Percentiles rank a stretch among this genome's conserved stretches.
Evolutionary conservation across 2,329 filamentous ascomycete genomes (phyloP).

Genomic region (Alternaria ventricosa): DNA sequence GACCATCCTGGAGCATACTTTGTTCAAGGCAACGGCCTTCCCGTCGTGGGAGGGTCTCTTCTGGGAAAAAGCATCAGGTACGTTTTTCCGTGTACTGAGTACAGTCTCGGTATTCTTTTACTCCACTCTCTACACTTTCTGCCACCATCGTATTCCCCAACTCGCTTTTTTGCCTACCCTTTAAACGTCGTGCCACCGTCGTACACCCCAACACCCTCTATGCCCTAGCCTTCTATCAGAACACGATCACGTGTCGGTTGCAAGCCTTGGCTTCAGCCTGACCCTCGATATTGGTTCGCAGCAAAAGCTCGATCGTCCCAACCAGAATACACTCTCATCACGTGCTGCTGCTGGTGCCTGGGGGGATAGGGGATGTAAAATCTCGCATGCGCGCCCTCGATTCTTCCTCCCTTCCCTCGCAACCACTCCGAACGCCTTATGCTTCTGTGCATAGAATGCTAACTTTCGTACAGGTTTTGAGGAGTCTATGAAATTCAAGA

Average conservation of each 20-base stretch:
- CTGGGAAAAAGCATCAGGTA: conserved; percentile 71
- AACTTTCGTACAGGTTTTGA: conserved; percentile 37
- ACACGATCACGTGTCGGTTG: background rate
- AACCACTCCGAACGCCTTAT: background rate
- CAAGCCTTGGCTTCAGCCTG: background rate
- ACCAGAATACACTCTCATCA: background rate
- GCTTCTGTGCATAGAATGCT: background rate
- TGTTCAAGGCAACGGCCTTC: conserved; percentile 97
- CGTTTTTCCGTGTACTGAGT: background rate
- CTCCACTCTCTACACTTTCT: background rate
- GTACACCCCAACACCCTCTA: too few relatives aligned
- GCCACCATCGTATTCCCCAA: background rate
- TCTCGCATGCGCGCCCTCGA: too few relatives aligned
- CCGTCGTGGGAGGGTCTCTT: conserved; percentile 97
- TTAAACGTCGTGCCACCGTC: too few relatives aligned
- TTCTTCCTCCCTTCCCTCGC: too few relatives aligned
- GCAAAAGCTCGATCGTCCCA: background rate
- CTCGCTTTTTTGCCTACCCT: background rate
- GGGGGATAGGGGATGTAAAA: too few relatives aligned
- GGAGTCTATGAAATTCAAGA: conserved; percentile 94
- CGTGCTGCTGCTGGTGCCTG: background rate
- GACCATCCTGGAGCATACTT: conserved; percentile 93
- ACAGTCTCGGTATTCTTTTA: background rate
- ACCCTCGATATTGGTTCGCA: background rate
- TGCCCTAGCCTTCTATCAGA: background rate